Evolutionary conservation across 805 yeast genomes (phyloP).

Genomic region (Candida coleopterorum): DNA sequence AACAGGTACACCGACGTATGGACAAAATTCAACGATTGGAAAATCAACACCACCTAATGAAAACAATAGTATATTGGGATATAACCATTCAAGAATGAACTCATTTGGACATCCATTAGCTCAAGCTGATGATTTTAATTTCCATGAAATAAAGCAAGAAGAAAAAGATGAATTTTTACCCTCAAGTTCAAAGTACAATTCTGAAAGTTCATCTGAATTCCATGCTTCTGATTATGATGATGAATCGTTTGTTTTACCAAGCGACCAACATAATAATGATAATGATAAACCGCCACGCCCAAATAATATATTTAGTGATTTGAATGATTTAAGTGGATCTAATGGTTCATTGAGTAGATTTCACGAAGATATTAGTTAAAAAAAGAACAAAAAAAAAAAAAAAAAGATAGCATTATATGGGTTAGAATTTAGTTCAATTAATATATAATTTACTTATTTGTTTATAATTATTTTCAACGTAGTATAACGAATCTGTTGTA

Average conservation of each 20-base stretch:
- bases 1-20: constrained; percentile 9
- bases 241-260: constrained; percentile 9
- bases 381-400: too few relatives aligned
- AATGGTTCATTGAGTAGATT: constrained; percentile 9
- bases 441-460: too few relatives aligned
- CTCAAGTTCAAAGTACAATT: constrained; percentile 3
- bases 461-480: too few relatives aligned
- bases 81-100: constrained; percentile 25
- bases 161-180: constrained; percentile 1
- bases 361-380: constrained; percentile 7
- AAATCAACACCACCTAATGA: background rate
- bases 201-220: constrained; percentile 7
- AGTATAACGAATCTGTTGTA: too few relatives aligned
- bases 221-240: constrained; percentile 11
- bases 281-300: background rate
- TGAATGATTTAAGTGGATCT: constrained; percentile 7
- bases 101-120: constrained; percentile 22
- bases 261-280: constrained; percentile 5
- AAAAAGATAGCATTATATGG: too few relatives aligned
- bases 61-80: background rate
- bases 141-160: constrained; percentile 12
- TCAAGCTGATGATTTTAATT: constrained; percentile 17
- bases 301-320: constrained; percentile 12
- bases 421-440: too few relatives aligned
- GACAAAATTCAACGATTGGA: constrained; percentile 1